A percentile compares a stretch with the other conserved stretches of the same genome.
phyloP scores from a whole-genome alignment of 2,329 filamentous ascomycete species.

The Hymenoscyphus linearis region DNA sequence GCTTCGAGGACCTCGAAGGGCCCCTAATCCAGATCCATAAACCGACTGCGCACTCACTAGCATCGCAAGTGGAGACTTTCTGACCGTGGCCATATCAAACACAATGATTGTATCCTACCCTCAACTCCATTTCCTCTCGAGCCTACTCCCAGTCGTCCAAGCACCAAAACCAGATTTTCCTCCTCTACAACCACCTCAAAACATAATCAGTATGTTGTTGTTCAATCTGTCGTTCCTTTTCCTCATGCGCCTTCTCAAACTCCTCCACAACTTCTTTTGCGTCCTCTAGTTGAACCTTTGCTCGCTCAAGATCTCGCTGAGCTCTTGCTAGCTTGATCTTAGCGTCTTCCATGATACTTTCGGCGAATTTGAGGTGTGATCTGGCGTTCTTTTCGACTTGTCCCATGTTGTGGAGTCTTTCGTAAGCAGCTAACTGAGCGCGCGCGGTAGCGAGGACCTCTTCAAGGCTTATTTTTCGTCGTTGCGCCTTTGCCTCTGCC shows the following conservation, averaged over 20 bases:
- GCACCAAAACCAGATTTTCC: not conserved
- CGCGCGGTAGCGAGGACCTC: not conserved
- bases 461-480: not conserved
- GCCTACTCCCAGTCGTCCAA: no score
- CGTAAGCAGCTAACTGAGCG: not conserved
- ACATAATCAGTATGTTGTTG: not conserved
- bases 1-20: no score
- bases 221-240: not conserved
- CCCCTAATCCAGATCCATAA: no score
- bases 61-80: no score
- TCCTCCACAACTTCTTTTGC: not conserved
- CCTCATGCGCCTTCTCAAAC: not conserved
- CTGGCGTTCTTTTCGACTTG: not conserved
- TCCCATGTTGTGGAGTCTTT: not conserved
- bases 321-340: not conserved
- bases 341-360: not conserved
- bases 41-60: no score
- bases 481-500: not conserved
- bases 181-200: not conserved
- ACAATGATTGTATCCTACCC: no score
- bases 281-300: not conserved
- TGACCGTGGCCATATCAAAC: no score
- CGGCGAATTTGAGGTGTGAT: not conserved
- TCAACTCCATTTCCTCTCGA: no score
- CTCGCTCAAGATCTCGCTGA: not conserved